Percentiles rank a stretch among this genome's conserved stretches.
Evolutionary conservation across 2,329 filamentous ascomycete genomes (phyloP).

Genomic region (Orbilia javanica): DNA sequence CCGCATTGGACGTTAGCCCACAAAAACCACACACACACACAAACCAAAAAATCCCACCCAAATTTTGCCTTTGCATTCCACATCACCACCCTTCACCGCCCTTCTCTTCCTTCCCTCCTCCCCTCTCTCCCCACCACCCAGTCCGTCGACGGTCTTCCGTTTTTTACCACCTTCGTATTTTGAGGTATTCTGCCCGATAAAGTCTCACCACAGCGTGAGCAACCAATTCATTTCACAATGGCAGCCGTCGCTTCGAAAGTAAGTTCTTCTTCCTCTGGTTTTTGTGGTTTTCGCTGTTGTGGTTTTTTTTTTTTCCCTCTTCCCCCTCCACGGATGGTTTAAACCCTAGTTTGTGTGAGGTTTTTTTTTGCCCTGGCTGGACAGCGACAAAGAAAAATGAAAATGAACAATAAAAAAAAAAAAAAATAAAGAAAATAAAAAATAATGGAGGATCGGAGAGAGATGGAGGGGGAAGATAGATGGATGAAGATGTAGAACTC

Average conservation of each 20-base stretch:
- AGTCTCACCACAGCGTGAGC: slow-evolving; percentile 57
- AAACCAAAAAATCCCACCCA: slow-evolving; percentile 28
- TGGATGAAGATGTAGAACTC: neutral
- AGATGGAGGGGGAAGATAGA: no score
- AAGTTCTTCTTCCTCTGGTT: slow-evolving; percentile 15
- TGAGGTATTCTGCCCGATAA: slow-evolving; percentile 32
- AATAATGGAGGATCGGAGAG: neutral
- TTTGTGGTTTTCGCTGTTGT: neutral
- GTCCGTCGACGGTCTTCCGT: slow-evolving; percentile 11
- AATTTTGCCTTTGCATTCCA: slow-evolving; percentile 15
- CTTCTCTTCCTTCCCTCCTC: slow-evolving; percentile 20
- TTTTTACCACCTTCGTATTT: slow-evolving; percentile 32
- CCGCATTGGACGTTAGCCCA: slow-evolving; percentile 44
- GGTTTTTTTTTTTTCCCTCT: neutral
- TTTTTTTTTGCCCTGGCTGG: slow-evolving; percentile 33
- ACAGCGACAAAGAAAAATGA: slow-evolving; percentile 1
- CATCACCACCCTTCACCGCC: slow-evolving; percentile 33
- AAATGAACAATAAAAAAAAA: slow-evolving; percentile 14
- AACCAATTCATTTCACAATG: slow-evolving; percentile 48
- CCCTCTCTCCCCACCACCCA: neutral
- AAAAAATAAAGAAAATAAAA: neutral
- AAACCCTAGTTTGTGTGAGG: slow-evolving; percentile 55
- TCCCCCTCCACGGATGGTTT: slow-evolving; percentile 24
- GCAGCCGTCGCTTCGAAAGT: slow-evolving; percentile 48
- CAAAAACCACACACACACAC: slow-evolving; percentile 45